Evolutionary conservation across 23 red algal species (phyloP).

Genomic region (Gracilaria vermiculophylla): DNA sequence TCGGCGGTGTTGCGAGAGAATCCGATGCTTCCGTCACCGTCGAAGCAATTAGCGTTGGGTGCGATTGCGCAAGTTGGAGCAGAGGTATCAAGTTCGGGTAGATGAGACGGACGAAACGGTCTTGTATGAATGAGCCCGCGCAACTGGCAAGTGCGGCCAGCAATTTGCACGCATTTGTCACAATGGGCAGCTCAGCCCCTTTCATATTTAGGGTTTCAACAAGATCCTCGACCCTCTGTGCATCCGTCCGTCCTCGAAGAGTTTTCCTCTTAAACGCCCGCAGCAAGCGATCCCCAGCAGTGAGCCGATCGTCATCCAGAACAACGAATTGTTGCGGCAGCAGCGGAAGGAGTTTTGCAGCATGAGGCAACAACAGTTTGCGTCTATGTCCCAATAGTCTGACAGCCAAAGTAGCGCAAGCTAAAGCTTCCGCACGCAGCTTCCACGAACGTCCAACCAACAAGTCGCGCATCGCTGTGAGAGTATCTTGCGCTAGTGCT

Average conservation of each 20-base stretch:
- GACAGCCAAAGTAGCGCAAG: slow-evolving; percentile 49
- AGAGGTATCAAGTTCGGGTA: slow-evolving; percentile 56
- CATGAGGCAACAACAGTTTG: slow-evolving; percentile 49
- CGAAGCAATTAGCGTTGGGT: slow-evolving; percentile 28
- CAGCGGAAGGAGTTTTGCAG: slow-evolving; percentile 51
- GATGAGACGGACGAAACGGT: slow-evolving; percentile 64
- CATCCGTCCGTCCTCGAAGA: slow-evolving; percentile 18
- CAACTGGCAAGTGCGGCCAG: slow-evolving; percentile 41
- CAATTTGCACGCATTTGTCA: slow-evolving; percentile 44
- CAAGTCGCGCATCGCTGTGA: slow-evolving; percentile 48
- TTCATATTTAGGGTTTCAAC: slow-evolving; percentile 51
- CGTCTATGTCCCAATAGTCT: slow-evolving; percentile 21
- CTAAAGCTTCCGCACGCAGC: slow-evolving; percentile 36
- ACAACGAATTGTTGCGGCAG: slow-evolving; percentile 54
- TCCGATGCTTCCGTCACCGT: background rate
- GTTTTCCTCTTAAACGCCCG: slow-evolving; percentile 40
- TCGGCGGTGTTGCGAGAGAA: slow-evolving; percentile 16
- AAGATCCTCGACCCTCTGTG: slow-evolving; percentile 40
- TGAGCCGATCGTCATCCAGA: slow-evolving; percentile 13
- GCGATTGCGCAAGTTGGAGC: slow-evolving; percentile 30
- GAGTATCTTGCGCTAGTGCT: slow-evolving; percentile 17
- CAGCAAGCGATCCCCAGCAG: slow-evolving; percentile 39
- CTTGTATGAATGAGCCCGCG: slow-evolving; percentile 54
- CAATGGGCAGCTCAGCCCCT: slow-evolving; percentile 30
- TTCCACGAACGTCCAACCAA: slow-evolving; percentile 61